These are phyloP conservation scores for Lachnum nothofagi DNA, from an alignment of 2,329 filamentous ascomycete species.

Conservation along the genomic window DNA sequence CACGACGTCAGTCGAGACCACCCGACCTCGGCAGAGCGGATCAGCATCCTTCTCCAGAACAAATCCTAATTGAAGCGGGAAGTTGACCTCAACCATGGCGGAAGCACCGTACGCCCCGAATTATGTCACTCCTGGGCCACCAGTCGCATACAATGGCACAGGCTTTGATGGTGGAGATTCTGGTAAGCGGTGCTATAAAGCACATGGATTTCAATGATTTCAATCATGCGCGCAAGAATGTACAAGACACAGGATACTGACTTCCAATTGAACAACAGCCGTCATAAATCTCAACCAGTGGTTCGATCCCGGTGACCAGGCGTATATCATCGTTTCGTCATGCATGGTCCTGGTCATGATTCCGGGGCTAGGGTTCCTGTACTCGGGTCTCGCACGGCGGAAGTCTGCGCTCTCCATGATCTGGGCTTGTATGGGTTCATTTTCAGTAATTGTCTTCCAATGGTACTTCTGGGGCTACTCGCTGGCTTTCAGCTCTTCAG, in stretches of 20 bases:
- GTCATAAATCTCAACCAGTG: slow-evolving; percentile 91
- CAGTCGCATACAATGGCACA: slow-evolving; percentile 59
- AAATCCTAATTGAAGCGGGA: too few relatives aligned
- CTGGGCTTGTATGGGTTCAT: slow-evolving; percentile 93
- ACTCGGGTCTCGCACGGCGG: slow-evolving; percentile 92
- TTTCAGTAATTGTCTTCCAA: slow-evolving; percentile 88
- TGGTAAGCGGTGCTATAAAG: slow-evolving; percentile 30
- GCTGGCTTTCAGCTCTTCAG: slow-evolving; percentile 77
- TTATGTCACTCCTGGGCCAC: slow-evolving; percentile 55
- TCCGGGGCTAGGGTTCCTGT: slow-evolving; percentile 92
- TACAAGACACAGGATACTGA: slow-evolving; percentile 1
- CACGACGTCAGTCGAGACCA: too few relatives aligned
- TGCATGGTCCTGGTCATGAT: slow-evolving; percentile 97
- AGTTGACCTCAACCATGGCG: slow-evolving; percentile 17
- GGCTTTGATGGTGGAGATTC: slow-evolving; percentile 34
- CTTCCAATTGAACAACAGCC: slow-evolving; percentile 44
- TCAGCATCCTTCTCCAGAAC: too few relatives aligned
- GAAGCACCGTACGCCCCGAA: slow-evolving; percentile 22
- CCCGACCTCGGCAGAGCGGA: slow-evolving; percentile 17
- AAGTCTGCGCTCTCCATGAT: slow-evolving; percentile 97
- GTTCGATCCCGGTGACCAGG: slow-evolving; percentile 86
- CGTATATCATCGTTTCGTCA: slow-evolving; percentile 83
- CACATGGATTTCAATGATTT: slow-evolving; percentile 6
- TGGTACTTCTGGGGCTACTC: slow-evolving; percentile 99
- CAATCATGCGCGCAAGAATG: neutral